Evolutionary conservation across 441 rosid genomes (phyloP).

Genomic region (Manihot esculenta): DNA sequence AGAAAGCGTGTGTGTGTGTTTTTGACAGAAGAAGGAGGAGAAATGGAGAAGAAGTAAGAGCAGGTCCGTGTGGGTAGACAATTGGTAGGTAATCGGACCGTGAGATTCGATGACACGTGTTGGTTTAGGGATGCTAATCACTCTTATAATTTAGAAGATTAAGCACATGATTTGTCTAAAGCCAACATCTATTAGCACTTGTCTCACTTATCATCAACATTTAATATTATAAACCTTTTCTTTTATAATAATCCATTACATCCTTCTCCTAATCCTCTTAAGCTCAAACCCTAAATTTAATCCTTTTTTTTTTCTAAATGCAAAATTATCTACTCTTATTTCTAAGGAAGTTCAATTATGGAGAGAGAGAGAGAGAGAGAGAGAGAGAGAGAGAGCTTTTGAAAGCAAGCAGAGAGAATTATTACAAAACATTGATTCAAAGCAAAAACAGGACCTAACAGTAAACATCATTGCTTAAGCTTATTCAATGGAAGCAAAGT

Average conservation of each 20-base stretch:
- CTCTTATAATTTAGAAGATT: neutral
- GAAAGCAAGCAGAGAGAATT: neutral
- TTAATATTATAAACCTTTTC: too few relatives aligned
- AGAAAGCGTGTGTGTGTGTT: neutral
- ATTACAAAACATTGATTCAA: neutral
- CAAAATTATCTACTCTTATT: too few relatives aligned
- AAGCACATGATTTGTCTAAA: neutral
- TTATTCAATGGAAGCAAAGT: neutral
- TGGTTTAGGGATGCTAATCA: neutral
- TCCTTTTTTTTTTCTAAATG: too few relatives aligned
- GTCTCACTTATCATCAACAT: neutral
- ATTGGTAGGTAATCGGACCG: slow-evolving; percentile 19
- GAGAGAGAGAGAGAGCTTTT: too few relatives aligned
- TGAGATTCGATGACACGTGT: slow-evolving; percentile 21
- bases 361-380: too few relatives aligned
- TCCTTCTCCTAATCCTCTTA: too few relatives aligned
- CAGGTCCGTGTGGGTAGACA: slow-evolving; percentile 9
- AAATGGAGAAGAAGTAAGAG: neutral
- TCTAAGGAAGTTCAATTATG: too few relatives aligned
- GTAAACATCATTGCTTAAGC: neutral
- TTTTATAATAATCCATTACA: too few relatives aligned
- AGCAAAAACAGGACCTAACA: neutral
- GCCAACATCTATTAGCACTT: neutral
- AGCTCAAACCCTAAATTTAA: too few relatives aligned
- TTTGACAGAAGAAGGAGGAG: neutral